Evolutionary conservation across 495 filamentous ascomycete species (phyloP), one percentile per base, ranked within the genome.

Genomic region (Daldinia vernicosa): DNA sequence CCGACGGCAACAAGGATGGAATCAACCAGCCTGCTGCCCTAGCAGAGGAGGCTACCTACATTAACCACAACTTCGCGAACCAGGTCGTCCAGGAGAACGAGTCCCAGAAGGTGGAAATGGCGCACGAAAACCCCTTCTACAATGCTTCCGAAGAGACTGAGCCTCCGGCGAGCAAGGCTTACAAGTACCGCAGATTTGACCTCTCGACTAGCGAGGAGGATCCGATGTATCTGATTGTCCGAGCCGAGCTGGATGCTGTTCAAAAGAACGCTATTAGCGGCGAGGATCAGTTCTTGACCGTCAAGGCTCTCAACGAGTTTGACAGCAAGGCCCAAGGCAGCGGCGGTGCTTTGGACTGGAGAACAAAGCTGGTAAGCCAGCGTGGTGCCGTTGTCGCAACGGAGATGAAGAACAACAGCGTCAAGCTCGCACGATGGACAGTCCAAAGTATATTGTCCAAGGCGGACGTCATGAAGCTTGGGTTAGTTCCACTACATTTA

Each of bases 321-420:
- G 95, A 99, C 82, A 91, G 86, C 87, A 97, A 97, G 83, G 95
- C 96, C 9, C 95, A 95, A 75, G 95, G 95, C 60, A 91, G 91
- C 69, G 95, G 95, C 69, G 92, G 93, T 62, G 96, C 95, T 45
- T 84, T 98, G 28, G 94, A 99, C 86, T 99, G 95, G 95, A 88
- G 95, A 76, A 88, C 88, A 64, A 99, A 98, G 87, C 88, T 99
- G 54, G 90, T 89, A 60, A 92, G 90, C 67, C 93, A 97, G 84
- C 89, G 95, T 65, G 95, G 95, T 85, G 95, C 95, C 28, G 94
- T 98, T 32, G 91, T 99, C 15, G 95, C 95, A 19, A 99, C 95
- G n/a, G 95, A 95, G 81, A 99, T 99, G 95, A 99, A 99, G 90
- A 99, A 99, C 87, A 99, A 99, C 86, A 92, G 89, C 76, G 95